phyloP scores from a whole-genome alignment of 805 yeast species.

The Metschnikowia drakensbergensis region DNA sequence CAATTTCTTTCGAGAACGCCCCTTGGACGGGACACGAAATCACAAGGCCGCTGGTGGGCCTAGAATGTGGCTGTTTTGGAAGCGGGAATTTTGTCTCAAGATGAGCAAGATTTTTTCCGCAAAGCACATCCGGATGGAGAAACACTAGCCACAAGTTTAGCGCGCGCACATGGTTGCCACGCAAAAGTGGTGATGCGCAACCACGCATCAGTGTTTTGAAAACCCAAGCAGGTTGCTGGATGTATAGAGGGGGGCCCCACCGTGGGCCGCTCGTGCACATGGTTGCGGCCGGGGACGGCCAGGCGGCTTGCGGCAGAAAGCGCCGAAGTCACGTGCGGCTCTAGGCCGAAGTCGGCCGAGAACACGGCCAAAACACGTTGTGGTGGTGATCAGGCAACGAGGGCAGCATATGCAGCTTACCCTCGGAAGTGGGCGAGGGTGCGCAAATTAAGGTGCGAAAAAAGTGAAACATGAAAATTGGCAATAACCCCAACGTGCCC shows the following conservation, averaged over 20 bases:
- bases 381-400: too few species aligned
- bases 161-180: background rate
- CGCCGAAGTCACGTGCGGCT: background rate
- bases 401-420: background rate
- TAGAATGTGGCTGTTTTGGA: too few species aligned
- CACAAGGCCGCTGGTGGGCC: too few species aligned
- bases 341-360: too few species aligned
- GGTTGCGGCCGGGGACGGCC: too few species aligned
- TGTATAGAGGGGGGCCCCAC: background rate
- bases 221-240: background rate
- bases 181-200: background rate
- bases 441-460: constrained; percentile 1
- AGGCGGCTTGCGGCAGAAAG: too few species aligned
- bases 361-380: background rate
- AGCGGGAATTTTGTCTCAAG: background rate
- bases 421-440: background rate
- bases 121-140: background rate
- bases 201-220: background rate
- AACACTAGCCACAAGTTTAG: background rate
- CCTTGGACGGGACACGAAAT: too few species aligned
- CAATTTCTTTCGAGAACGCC: too few species aligned
- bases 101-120: background rate
- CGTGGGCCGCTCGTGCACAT: too few species aligned
- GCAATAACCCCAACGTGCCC: background rate
- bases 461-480: background rate